Evolutionary conservation across 768 basidiomycete species (phyloP).

Genomic region (Daedaleopsis nitida): DNA sequence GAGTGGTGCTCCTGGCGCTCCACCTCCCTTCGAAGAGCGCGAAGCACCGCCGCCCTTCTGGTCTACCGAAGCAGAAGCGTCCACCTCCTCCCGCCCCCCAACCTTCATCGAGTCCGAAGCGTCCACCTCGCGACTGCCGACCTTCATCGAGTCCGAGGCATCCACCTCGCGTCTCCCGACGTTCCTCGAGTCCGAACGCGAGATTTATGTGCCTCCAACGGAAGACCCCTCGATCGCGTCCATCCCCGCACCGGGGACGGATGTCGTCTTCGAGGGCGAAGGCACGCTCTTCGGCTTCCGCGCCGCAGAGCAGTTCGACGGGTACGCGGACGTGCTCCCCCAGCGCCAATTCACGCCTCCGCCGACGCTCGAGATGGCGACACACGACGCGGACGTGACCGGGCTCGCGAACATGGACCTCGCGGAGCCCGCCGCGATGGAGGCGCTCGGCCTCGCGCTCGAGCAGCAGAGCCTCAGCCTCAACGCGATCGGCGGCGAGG

Average conservation of each 20-base stretch:
- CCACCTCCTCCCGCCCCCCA: constrained; percentile 24
- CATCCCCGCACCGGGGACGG: constrained; percentile 30
- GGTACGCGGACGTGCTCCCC: constrained; percentile 67
- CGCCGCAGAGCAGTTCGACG: constrained; percentile 76
- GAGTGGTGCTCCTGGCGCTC: constrained; percentile 65
- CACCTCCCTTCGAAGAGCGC: constrained; percentile 85
- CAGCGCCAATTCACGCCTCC: constrained; percentile 66
- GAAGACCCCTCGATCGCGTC: constrained; percentile 40
- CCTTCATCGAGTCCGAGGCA: constrained; percentile 40
- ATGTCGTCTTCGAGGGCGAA: constrained; percentile 62
- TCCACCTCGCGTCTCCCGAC: constrained; percentile 43
- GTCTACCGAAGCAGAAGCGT: constrained; percentile 28
- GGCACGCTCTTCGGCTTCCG: constrained; percentile 77
- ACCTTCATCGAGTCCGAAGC: constrained; percentile 40
- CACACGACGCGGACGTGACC: constrained; percentile 69
- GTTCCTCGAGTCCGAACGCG: constrained; percentile 79
- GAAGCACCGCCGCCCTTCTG: constrained; percentile 77
- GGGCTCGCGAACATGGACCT: constrained; percentile 54
- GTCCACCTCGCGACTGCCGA: constrained; percentile 27
- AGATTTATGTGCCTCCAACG: constrained; percentile 63
- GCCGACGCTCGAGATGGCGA: constrained; percentile 75
- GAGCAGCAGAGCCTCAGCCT: constrained; percentile 42
- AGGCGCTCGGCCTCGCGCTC: constrained; percentile 59
- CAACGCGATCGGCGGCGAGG: constrained; percentile 8
- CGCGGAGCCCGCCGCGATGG: constrained; percentile 54